Evolutionary conservation across 176 grass and related monocot genomes (phyloP), one percentile per base, ranked within the genome.

Genomic region (Musa schizocarpa): DNA sequence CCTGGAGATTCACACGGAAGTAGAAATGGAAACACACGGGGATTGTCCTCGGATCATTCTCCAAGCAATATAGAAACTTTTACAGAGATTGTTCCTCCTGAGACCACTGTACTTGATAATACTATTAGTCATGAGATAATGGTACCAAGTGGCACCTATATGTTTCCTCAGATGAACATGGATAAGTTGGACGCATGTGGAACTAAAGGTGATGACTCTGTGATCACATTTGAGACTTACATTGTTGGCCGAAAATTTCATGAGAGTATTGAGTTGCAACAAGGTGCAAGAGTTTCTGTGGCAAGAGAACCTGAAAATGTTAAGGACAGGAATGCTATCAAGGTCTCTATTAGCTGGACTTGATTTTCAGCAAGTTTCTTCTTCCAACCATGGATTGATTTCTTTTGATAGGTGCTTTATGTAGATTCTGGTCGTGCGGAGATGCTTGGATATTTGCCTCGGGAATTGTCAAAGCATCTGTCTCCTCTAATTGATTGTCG

Each of bases 401-500:
- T 80, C 77, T 82, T 80, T 77, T 49, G 9, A 56, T 78, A 98
- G 94, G 90, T 91, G 24, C 78, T 90, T 85, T 87, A 75, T 87
- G 71, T 80, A 76, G 87, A 29, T 22, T 88, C 71, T 81, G 86
- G 88, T 24, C 67, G 19, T 11, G 51, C 16, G 26, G 62, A 66
- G 79, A 85, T 78, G 50, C 86, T 98, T 81, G 94, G 94, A 72
- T 98, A 98, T 71, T 80, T 98, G 72, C 88, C 90, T 83, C 85
- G 86, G 59, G 90, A 98, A 55, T 63, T 93, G 23, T 86, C 90
- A 75, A 90, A 88, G 81, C 71, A 81, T 88, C 76, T 98, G 82
- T 78, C 90, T 84, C 94, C 94, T 85, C 65, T 91, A 75, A 65
- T 91, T 70, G 94, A 93, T 86, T 87, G 69, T 61, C 59, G 76